phyloP scores from a whole-genome alignment of 2,329 filamentous ascomycete species.

The Lachnellula hyalina region DNA sequence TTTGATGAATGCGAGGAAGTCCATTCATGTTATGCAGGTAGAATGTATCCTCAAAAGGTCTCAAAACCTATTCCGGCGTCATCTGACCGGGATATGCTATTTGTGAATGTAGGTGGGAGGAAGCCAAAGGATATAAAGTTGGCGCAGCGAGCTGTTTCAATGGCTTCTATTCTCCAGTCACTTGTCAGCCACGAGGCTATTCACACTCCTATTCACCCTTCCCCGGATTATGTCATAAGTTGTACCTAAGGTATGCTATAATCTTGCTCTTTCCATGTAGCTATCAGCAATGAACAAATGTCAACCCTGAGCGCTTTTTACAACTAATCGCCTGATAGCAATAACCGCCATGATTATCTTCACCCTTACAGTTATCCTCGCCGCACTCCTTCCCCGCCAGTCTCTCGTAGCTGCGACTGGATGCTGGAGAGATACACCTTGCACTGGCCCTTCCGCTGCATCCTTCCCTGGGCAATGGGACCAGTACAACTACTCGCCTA shows the following conservation, averaged over 20 bases:
- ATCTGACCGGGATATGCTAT: neutral
- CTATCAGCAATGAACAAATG: neutral
- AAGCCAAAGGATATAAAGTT: slow-evolving; percentile 7
- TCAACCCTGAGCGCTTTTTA: neutral
- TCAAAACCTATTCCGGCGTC: neutral
- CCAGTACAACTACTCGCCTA: slow-evolving; percentile 50
- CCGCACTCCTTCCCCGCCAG: neutral
- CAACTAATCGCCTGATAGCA: slow-evolving; percentile 5
- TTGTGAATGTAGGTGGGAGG: neutral
- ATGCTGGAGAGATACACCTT: slow-evolving; percentile 53
- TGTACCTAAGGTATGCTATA: neutral
- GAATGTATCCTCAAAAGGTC: neutral
- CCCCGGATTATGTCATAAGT: neutral
- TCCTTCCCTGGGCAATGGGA: slow-evolving; percentile 56
- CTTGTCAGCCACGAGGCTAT: neutral
- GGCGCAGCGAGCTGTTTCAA: neutral
- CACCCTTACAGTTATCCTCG: slow-evolving; percentile 2
- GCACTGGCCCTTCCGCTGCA: slow-evolving; percentile 42
- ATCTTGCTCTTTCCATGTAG: neutral
- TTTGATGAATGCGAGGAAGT: neutral
- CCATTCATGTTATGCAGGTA: neutral
- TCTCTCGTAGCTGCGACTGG: slow-evolving; percentile 6
- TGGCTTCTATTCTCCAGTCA: neutral
- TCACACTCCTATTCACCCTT: neutral
- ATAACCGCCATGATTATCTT: slow-evolving; percentile 3